Base-by-base conservation (phyloP, 805 yeast species). In the Monosporozyma aerobia region DNA sequence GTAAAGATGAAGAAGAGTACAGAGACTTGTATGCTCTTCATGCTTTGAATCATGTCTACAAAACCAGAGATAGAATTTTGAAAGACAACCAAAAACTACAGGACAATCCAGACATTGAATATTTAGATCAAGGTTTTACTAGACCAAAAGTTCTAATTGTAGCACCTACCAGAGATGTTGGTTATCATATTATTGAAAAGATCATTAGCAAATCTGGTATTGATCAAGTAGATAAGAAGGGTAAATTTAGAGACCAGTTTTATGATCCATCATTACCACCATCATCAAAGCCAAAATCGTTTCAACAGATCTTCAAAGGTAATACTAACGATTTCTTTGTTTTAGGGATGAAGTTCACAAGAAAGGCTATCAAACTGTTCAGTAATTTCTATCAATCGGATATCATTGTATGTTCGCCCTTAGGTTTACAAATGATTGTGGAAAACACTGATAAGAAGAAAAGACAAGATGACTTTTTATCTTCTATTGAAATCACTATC, bases 41-140 rank as follows among this genome's bases (percentile, higher is more conserved):
- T 70, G 77, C 79, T 5, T 65, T 90, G 51, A 92, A 94, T 62
- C 99, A 92, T 67, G 70, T 94, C 33, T 79, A 74, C 70, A 90
- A 90, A 69, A 88, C 97, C 0, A 78, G 97, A 63, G 97, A 90
- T 67, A 72, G 82, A n/a, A 78, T 92, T 16, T 60, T 92, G 59
- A 86, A 85, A 64, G 84, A 94, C 70, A 89, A 84, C 59, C 77
- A 79, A 49, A 81, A 80, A 59, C 48, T 72, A n/a, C 71, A 69
- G 51, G 67, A 75, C 52, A 63, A 71, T 53, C 71, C 72, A 27
- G 79, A 76, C 49, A 79, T 79, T 11, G 95, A 88, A 60, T 76
- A 77, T 57, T 73, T 95, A 52, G 99, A 94, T 66, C 98, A 94
- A 68, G 98, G 99, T 30, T 94, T 89, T 66, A 90, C 97, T 0